Evolutionary conservation across 345 rosid species (phyloP).

Genomic region (Litchi chinensis): DNA sequence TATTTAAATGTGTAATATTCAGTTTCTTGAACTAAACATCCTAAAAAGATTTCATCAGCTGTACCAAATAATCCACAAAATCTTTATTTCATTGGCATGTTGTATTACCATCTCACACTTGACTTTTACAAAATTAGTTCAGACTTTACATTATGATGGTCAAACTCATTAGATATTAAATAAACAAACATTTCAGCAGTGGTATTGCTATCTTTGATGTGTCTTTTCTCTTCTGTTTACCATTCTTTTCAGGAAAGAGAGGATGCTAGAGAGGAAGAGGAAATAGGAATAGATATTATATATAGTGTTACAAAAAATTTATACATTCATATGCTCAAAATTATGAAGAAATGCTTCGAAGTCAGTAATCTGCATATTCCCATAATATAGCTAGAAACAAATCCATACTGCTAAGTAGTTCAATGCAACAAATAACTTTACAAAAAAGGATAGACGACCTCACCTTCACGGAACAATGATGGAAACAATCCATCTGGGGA

Average conservation of each 20-base stretch:
- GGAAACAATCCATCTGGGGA: slow-evolving; percentile 94
- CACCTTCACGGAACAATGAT: slow-evolving; percentile 88
- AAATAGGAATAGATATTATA: too few species aligned
- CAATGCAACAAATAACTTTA: not conserved
- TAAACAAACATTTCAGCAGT: too few species aligned
- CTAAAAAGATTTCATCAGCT: too few species aligned
- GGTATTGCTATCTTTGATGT: too few species aligned
- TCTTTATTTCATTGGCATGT: not conserved
- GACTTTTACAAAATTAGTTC: not conserved
- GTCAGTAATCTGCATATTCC: not conserved
- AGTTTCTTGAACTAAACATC: too few species aligned
- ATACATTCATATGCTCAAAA: not conserved
- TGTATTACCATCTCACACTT: not conserved
- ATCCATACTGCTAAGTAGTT: not conserved
- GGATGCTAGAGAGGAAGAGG: too few species aligned
- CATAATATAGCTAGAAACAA: not conserved
- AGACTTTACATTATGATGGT: too few species aligned
- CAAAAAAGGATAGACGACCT: slow-evolving; percentile 5
- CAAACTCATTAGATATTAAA: not conserved
- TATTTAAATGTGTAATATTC: not conserved
- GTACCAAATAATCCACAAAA: too few species aligned
- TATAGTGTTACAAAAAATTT: not conserved
- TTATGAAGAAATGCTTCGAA: slow-evolving; percentile 7
- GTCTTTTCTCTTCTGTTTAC: too few species aligned
- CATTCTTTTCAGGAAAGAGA: too few species aligned